Conservation (phyloP, 768 basidiomycete genomes). For the Mycena capillaripes region DNA sequence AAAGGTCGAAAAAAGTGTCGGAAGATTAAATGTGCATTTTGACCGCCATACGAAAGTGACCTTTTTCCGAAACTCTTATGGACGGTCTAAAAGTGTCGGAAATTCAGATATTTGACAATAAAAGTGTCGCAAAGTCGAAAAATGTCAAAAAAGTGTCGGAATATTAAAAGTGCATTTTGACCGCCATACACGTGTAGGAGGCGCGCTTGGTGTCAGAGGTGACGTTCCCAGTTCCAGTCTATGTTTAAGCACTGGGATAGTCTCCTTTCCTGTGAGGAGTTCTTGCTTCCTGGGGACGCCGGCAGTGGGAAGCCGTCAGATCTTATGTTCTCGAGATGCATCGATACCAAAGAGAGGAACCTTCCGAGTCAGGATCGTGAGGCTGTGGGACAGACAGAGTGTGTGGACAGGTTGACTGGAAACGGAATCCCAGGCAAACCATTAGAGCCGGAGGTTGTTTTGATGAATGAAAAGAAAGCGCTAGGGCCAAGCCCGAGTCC, state of each 20-base stretch:
- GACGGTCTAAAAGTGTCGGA: too few species aligned
- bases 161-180: too few species aligned
- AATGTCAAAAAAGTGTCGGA: too few species aligned
- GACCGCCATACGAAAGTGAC: too few species aligned
- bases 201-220: conserved; percentile 4
- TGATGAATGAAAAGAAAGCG: conserved; percentile 13
- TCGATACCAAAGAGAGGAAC: conserved; percentile 8
- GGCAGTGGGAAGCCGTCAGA: not conserved
- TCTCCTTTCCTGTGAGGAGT: conserved; percentile 17
- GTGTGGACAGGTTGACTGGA: too few species aligned
- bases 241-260: conserved; percentile 31
- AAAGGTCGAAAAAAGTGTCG: too few species aligned
- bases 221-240: conserved; percentile 2
- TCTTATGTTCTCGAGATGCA: conserved; percentile 15
- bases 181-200: too few species aligned
- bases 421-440: not conserved
- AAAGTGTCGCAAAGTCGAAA: too few species aligned
- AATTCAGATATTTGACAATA: too few species aligned
- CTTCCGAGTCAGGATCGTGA: conserved; percentile 14
- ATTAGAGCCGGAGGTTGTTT: conserved; percentile 4
- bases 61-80: too few species aligned
- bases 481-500: not conserved
- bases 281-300: conserved; percentile 26
- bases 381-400: conserved; percentile 20
- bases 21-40: too few species aligned